Evolutionary conservation across 495 filamentous ascomycete genomes (phyloP), one percentile per base, ranked within the genome.

Genomic region (Jackrogersella multiformis): DNA sequence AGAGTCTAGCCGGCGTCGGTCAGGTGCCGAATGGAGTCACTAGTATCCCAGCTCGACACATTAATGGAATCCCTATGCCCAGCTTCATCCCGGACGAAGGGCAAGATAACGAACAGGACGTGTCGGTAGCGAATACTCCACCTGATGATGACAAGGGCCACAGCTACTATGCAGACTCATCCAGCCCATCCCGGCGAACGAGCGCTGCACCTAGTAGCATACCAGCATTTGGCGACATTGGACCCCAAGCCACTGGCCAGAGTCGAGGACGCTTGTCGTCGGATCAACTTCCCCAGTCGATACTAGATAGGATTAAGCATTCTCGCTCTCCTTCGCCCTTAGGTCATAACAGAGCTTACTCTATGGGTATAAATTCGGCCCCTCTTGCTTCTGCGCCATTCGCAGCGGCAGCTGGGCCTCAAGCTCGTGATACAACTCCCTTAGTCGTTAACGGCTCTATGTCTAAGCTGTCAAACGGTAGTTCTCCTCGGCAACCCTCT

Each of bases 311-410:
- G 44, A 81, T 83, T 52, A 81, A 77, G 70, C 74, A 78, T 10
- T 85, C 84, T 16, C 77, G 83, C 18, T 86, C 84, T n/a, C 82
- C 84, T 6, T 87, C 84, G 0, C 84, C 84, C 2, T 72, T 81
- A 32, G 79, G 78, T 5, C 82, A 84, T 68, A 73, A 76, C 36
- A 76, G 81, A 49, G 78, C 76, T 20, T 76, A 78, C 36, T 81
- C 83, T 3, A 71, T 74, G 3, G 80, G 83, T 15, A 70, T 76
- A 42, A 76, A 72, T 46, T 78, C 81, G 9, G 69, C 75, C 12
- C 79, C 76, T 45, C 66, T 79, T 20, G 49, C 57, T 20, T 73
- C 79, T 7, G 69, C 71, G 2, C 72, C 79, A 0, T 77, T 79
- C 24, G 30, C 72, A 4, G 69, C 75, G n/a, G 24, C 66, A 4